Evolutionary conservation across 208 protist species (phyloP), one percentile per base, ranked within the genome.

Genomic region (Acanthamoeba castellanii): DNA sequence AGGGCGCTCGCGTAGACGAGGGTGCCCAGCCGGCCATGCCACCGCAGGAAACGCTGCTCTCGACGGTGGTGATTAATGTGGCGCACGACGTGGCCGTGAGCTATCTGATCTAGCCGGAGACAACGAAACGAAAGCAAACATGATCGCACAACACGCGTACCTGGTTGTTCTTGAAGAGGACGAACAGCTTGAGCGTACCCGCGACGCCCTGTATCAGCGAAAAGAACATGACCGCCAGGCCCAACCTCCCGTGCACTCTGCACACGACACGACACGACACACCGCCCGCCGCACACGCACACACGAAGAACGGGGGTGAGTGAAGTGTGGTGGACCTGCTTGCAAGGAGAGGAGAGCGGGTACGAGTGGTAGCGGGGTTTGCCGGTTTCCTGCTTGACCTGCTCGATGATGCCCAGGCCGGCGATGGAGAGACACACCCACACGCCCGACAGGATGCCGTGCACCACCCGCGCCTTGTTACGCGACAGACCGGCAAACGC

Each of bases 111-210:
- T 50, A 8, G 7, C 47, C 47, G 18, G 13, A 59, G 55, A 59
- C 20, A 59, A 25, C 55, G 5, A 25, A 25, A 59, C 55, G 20
- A 25, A 25, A 14, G 0, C 27, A 37, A 11, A 13, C 66, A 22
- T 4, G 61, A 13, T 30, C n/a, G n/a, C 27, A 30, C 64, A 27
- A 61, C 34, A 20, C 9, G 42, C 22, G 20, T 84, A 84, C 74
- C 74, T 84, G 74, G 45, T 84, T 84, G 42, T 5, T 84, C 42
- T 37, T n/a, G 74, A 84, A 84, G 42, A 84, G 34, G 25, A 84
- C 42, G 42, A 84, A 84, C 3, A 84, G 45, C 32, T 84, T 84
- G 74, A 84, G 74, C 14, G 74, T 32, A 6, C 74, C 74, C 25
- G 74, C 74, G n/a, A 84, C n/a, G 42, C 37, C 74, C 42, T 84